Conservation (phyloP, 495 filamentous ascomycete species). For the Neurospora discreta region DNA sequence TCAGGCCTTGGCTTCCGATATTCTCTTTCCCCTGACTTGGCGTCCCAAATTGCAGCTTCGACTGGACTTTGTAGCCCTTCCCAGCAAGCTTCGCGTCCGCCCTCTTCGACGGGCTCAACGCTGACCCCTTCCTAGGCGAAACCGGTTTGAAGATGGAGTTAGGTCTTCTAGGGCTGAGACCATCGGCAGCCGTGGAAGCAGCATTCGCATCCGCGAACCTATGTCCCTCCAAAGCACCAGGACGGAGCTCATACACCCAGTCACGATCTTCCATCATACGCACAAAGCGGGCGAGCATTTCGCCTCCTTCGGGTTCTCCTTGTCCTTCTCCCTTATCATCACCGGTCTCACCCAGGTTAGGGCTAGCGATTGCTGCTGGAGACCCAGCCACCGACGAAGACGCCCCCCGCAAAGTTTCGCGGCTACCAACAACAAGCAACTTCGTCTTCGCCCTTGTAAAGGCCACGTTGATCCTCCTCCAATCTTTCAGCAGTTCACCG, state of each 20-base stretch:
- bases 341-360: conserved; percentile 5
- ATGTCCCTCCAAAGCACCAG: conserved; percentile 54
- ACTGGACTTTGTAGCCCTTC: not conserved
- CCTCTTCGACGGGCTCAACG: not conserved
- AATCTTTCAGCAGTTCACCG: conserved; percentile 83
- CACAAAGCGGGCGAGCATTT: conserved; percentile 68
- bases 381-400: not conserved
- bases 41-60: not conserved
- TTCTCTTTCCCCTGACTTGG: conserved; percentile 3
- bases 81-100: not conserved
- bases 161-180: not conserved
- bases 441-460: conserved; percentile 88
- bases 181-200: conserved; percentile 7
- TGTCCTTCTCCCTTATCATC: conserved; percentile 11
- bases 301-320: conserved; percentile 24
- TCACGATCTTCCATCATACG: conserved; percentile 55
- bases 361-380: not conserved
- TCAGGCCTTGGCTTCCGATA: not conserved
- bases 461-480: conserved; percentile 89
- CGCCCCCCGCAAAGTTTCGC: conserved; percentile 50
- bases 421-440: conserved; percentile 74
- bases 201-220: conserved; percentile 42
- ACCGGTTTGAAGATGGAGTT: not conserved
- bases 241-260: conserved; percentile 66
- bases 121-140: not conserved